Evolutionary conservation across 2,329 filamentous ascomycete genomes (phyloP), one percentile per base, ranked within the genome.

Genomic region (Beauveria sp.): DNA sequence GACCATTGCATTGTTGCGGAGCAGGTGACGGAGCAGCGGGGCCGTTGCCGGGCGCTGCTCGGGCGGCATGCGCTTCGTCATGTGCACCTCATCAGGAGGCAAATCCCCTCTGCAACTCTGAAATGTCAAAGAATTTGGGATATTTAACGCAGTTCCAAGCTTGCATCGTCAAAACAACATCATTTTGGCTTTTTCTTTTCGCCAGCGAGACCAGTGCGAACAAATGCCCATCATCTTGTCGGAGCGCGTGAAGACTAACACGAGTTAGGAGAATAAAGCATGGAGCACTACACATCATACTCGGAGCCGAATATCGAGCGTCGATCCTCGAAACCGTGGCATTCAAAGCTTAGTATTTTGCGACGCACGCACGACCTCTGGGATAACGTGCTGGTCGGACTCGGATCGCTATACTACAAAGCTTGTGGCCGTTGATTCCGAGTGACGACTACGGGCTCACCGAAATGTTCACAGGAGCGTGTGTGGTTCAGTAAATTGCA

Each of bases 361-460:
- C 68, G 68, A 56, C 71, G 67, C 64, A 73, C 72, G n/a, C 68
- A 72, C 63, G 68, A 74, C 61, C 54, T 72, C 24, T 77, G 75
- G 75, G 75, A 76, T 24, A 67, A 68, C 10, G 69, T 77, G n/a
- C 69, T 76, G 43, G 72, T 75, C 59, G 69, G 70, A 44, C 66
- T 77, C 47, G 75, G 74, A 50, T 73, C 69, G 60, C 66, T 68
- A 51, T 76, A 75, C 66, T 75, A 71, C 68, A 76, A 72, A 59
- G 63, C 71, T 5, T 47, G 40, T 16, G 57, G 57, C 3, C 5
- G 8, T 6, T 59, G 28, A 59, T 14, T 10, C 3, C 30, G 22
- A 43, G 8, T 7, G n/a, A 28, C n/a, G 26, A 22, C 22, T 22
- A 22, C 7, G 26, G 26, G 10, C 12, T 8, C 8, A 16, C 14